Base-by-base conservation (phyloP, 768 basidiomycete genomes). In the Pisolithus sp. region DNA sequence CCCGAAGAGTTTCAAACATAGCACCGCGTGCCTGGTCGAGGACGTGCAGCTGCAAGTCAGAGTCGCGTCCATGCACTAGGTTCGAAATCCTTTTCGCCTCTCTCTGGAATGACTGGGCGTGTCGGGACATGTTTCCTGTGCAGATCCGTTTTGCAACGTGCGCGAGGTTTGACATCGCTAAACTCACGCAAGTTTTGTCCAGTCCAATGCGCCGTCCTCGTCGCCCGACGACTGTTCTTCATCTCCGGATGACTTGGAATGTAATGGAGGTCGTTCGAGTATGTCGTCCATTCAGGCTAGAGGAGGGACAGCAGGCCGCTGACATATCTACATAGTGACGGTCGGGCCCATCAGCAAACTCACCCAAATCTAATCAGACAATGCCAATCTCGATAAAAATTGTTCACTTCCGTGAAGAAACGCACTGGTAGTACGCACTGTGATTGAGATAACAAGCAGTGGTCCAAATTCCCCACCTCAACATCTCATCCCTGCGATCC, bases 61-160 rank as follows among this genome's bases (percentile, higher is more conserved):
- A 85, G 6, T 86, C 88, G 9, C 80, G 64, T 8, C 72, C 73
- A 21, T 72, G 61, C 57, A 75, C 74, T 2, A n/a, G 96, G 96
- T 64, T 98, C 95, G 58, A 93, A 98, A 57, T 98, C 94, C 65
- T 98, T 99, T 69, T 98, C 96, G 2, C 96, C 96, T 24, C 96
- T 81, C 67, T 90, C 94, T 6, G 96, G 96, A 46, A 99, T 94
- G 7, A 88, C 74, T 2, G 88, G 88, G 36, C 84, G 78, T 5
- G 68, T 59, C 15, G 59, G 58, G 8, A 59, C 65, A 38, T 47
- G 18, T 41, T 57, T 62, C 44, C 62, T 67, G 53, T 49, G 41
- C 30, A 20, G 23, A 41, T 49, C 24, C 9, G 36, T 42, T 41
- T 42, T 59, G 36, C 17, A 52, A 47, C 28, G 10, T 49, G 51